phyloP scores from a whole-genome alignment of 805 yeast genomes.

The Metschnikowia dekortorum region DNA sequence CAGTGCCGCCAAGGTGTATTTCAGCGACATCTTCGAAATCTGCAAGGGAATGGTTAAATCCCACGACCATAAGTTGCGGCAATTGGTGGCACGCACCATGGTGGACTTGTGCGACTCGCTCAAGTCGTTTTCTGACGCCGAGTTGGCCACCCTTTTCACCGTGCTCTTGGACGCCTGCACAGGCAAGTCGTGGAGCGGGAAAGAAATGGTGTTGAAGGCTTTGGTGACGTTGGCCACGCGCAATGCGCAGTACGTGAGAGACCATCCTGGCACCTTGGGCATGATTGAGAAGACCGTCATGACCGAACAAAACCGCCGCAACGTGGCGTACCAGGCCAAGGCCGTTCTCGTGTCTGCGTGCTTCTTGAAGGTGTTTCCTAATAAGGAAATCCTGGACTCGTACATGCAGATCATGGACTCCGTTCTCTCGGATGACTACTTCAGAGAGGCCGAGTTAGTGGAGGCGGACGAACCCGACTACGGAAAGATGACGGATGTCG shows the following conservation, averaged over 20 bases:
- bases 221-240: slow-evolving; percentile 54
- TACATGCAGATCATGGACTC: slow-evolving; percentile 34
- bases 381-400: slow-evolving; percentile 30
- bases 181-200: slow-evolving; percentile 88
- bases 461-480: slow-evolving; percentile 25
- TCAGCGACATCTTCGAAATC: slow-evolving; percentile 60
- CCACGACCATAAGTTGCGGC: slow-evolving; percentile 59
- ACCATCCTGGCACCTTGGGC: slow-evolving; percentile 24
- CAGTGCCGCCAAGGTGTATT: slow-evolving; percentile 64
- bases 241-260: slow-evolving; percentile 32
- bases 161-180: slow-evolving; percentile 55
- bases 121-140: slow-evolving; percentile 14
- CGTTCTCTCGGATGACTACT: slow-evolving; percentile 37
- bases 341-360: slow-evolving; percentile 52
- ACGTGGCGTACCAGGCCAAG: slow-evolving; percentile 56
- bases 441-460: slow-evolving; percentile 22
- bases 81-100: slow-evolving; percentile 64
- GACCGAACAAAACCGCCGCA: slow-evolving; percentile 63
- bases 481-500: slow-evolving; percentile 11
- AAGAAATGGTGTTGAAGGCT: slow-evolving; percentile 70
- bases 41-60: slow-evolving; percentile 50
- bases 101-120: slow-evolving; percentile 52
- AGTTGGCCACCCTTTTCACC: slow-evolving; percentile 38
- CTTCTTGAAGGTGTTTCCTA: slow-evolving; percentile 39
- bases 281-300: slow-evolving; percentile 43